Conservation (phyloP, 129 eudicot species). For the Erigeron canadensis region DNA sequence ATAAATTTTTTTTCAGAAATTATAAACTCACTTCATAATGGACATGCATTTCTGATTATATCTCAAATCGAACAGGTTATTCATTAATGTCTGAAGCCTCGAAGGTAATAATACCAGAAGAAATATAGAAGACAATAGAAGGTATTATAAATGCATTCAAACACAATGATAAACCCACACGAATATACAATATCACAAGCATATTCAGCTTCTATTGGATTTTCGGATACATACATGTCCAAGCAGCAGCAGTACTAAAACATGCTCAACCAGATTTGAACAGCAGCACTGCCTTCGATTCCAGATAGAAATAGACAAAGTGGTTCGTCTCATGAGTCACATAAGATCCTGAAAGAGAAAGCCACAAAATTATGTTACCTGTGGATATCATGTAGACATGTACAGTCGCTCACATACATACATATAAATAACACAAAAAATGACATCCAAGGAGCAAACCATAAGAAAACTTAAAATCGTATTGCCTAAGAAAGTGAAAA, state of each 20-base stretch:
- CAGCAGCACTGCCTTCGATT: constrained; percentile 79
- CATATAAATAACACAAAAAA: not conserved
- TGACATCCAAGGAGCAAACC: not conserved
- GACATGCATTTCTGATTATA: not conserved
- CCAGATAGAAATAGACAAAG: constrained; percentile 92
- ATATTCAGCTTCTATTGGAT: constrained; percentile 19
- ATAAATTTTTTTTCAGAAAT: not conserved
- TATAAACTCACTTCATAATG: not conserved
- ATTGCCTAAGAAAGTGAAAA: not conserved
- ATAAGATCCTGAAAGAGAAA: constrained; percentile 59
- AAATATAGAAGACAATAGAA: not conserved
- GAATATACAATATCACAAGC: constrained; percentile 41
- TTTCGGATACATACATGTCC: constrained; percentile 32
- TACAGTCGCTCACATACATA: too few species aligned
- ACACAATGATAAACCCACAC: constrained; percentile 18
- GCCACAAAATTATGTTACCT: not conserved
- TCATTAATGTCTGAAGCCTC: not conserved
- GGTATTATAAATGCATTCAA: constrained; percentile 19
- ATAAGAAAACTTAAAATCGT: constrained; percentile 7
- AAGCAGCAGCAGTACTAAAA: constrained; percentile 15
- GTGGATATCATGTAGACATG: too few species aligned
- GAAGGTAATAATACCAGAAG: not conserved
- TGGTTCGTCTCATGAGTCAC: constrained; percentile 98
- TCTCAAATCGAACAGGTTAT: not conserved
- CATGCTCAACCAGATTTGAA: constrained; percentile 85